Evolutionary conservation across 495 filamentous ascomycete genomes (phyloP).

Genomic region (Penicillium egyptiacum): DNA sequence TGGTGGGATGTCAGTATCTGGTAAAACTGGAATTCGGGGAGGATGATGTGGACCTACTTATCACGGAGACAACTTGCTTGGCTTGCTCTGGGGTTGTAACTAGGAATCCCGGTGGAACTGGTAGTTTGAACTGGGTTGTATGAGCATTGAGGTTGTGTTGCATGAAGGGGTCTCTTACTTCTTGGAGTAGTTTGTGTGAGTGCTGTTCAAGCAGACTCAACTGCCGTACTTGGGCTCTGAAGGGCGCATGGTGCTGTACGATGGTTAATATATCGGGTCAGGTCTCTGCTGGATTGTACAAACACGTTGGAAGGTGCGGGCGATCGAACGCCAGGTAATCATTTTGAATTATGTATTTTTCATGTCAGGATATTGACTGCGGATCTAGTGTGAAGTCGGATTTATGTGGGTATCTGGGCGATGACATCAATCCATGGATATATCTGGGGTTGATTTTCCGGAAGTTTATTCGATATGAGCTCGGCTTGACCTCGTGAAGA

Average conservation of each 20-base stretch:
- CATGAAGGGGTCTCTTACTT: slow-evolving; percentile 16
- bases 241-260: slow-evolving; percentile 9
- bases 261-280: background rate
- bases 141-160: slow-evolving; percentile 5
- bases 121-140: slow-evolving; percentile 27
- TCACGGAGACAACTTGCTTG: slow-evolving; percentile 23
- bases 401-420: background rate
- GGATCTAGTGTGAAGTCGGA: background rate
- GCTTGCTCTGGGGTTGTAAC: slow-evolving; percentile 28
- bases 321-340: slow-evolving; percentile 4
- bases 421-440: slow-evolving; percentile 12
- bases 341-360: background rate
- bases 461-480: slow-evolving; percentile 5
- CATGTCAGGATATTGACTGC: background rate
- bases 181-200: slow-evolving; percentile 30
- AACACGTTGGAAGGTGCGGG: slow-evolving; percentile 1
- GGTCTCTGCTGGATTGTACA: background rate
- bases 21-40: background rate
- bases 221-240: slow-evolving; percentile 20
- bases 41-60: slow-evolving; percentile 16
- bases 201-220: slow-evolving; percentile 31
- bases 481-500: background rate
- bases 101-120: slow-evolving; percentile 30
- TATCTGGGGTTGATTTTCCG: slow-evolving; percentile 11
- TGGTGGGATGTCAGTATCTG: background rate